A percentile compares a stretch with the other conserved stretches of the same genome.
Conservation (phyloP, 805 yeast species). For the Soucietia sequanensis region DNA sequence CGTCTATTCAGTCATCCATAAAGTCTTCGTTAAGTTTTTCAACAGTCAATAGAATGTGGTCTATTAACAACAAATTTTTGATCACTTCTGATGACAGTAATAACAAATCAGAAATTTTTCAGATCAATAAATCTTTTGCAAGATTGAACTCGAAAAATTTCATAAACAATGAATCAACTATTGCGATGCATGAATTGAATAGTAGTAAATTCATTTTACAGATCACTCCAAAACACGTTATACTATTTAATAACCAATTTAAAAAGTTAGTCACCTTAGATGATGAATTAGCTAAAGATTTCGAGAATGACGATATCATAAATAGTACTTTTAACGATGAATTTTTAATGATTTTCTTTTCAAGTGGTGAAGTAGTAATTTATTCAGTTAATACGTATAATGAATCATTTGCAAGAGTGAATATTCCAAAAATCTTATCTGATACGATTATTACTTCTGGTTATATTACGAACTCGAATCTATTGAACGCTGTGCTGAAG, state of each 20-base stretch:
- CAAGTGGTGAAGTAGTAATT: constrained; percentile 69
- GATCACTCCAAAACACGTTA: constrained; percentile 64
- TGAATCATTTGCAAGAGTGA: constrained; percentile 31
- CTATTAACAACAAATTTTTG: constrained; percentile 58
- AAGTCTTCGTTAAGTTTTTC: constrained; percentile 69
- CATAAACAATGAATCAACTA: constrained; percentile 59
- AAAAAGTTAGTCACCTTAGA: constrained; percentile 50
- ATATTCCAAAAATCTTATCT: constrained; percentile 38
- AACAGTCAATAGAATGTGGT: constrained; percentile 76
- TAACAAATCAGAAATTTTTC: constrained; percentile 66
- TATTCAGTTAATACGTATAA: constrained; percentile 41
- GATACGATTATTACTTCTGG: constrained; percentile 68
- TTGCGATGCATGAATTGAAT: constrained; percentile 63
- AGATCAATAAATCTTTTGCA: constrained; percentile 59
- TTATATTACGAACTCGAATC: constrained; percentile 50
- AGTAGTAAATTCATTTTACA: constrained; percentile 65
- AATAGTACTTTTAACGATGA: constrained; percentile 64
- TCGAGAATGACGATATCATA: constrained; percentile 53
- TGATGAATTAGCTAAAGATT: constrained; percentile 23
- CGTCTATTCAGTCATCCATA: constrained; percentile 66
- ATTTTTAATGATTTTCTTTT: constrained; percentile 58
- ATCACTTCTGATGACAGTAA: constrained; percentile 69
- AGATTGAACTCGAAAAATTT: constrained; percentile 62
- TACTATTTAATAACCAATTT: constrained; percentile 60
- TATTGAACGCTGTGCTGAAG: constrained; percentile 30